Evolutionary conservation across 1,284 basidiomycete species (phyloP), one percentile per base, ranked within the genome.

Genomic region (Cutaneotrichosporon sp.): DNA sequence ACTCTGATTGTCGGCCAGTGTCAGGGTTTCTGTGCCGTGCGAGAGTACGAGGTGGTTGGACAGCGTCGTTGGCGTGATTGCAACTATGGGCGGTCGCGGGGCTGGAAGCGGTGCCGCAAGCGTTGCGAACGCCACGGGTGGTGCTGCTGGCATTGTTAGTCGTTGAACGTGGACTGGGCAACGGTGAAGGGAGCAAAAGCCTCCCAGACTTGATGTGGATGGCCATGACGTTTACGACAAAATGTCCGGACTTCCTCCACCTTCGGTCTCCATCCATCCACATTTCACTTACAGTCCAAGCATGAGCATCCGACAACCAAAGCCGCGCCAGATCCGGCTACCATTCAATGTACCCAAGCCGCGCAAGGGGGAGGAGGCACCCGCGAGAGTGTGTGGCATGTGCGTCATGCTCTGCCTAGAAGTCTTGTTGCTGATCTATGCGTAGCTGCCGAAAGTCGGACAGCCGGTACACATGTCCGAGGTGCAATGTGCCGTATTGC

Each of bases 401-500:
- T 73, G 20, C 17, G 69, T 65, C 14, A 23, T 2, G 8, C 33
- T 23, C 5, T 5, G 21, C 10, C 21, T 8, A 30, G 7, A 30
- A 30, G 4, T 13, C 13, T 9, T 8, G 1, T 10, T 8, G 18
- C 3, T 13, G 18, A 45, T 37, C 38, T 34, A 49, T 46, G 4
- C 40, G 21, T 54, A 75, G 74, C 42, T 76, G 74, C 53, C 66
- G 69, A 1, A 60, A 61, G 46, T 58, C 57, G 1, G 69, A 74
- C 47, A 69, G 68, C 44, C 56, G 59, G 46, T 76, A 76, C 52
- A 72, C 69, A 38, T 76, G 74, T 55, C 74, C 74, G 17, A 62
- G 74, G 56, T 76, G 74, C 51, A 74, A 74, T 56, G 55, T 74
- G 7, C 53, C 69, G 7, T 76, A 76, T 49, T 76, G 74, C 61